Base-by-base conservation (phyloP, 306 rosid species). In the Cicer bijugum region DNA sequence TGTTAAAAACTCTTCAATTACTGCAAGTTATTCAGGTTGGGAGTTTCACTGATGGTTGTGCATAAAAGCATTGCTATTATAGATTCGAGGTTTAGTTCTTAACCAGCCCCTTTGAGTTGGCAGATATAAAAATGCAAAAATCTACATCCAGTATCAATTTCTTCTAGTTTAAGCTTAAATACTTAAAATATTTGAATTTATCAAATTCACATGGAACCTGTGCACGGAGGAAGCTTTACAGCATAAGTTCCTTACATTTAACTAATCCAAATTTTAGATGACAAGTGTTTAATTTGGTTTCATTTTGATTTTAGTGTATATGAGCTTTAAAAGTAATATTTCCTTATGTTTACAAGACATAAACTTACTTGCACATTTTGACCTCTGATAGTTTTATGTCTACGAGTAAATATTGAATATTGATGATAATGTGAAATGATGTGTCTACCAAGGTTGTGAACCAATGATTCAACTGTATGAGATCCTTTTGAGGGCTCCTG, bases 401-500 rank as follows among this genome's bases (percentile, higher is more conserved):
- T 64, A 3, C 11, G 20, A 66, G 52, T 71, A 44, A 73, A 43
- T 43, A 51, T 37, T 62, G 71, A 50, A 47, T 42, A 48, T 20
- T 61, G 69, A 50, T 48, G 62, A 67, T 69, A 19, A 33, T 69
- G 75, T 71, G 56, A 70, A 43, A 60, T 76, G 59, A 64, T 64
- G 56, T 75, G 74, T 58, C 52, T 72, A 44, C 37, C 51, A 62
- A 89, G 99, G 99, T 74, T 79, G 85, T 15, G 90, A 87, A 80
- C 97, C 96, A 44, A 70, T 94, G 44, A 87, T 89, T 62, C 97
- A 90, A 81, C 85, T 94, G 40, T 90, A 86, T 14, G 88, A 88
- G 89, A 86, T 89, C 64, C 88, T 94, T 72, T 63, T 87, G 85
- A 87, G 82, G 72, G 89, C 97, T 57, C 96, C 95, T 8, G 98